phyloP scores from a whole-genome alignment of 352 stramenopile genomes.

The Phytophthora boehmeriae region DNA sequence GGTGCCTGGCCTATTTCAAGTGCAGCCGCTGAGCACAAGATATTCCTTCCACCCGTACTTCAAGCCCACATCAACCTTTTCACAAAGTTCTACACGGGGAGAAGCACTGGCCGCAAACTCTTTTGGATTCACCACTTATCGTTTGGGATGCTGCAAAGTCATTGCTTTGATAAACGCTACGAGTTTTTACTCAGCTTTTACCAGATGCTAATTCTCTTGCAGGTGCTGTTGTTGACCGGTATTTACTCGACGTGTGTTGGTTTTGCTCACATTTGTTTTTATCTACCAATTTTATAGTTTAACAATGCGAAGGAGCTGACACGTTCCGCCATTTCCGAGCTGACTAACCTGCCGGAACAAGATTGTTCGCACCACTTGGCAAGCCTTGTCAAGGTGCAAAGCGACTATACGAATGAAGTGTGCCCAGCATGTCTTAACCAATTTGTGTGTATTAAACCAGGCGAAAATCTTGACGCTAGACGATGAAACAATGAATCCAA shows the following conservation, averaged over 20 bases:
- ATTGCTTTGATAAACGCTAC: conserved; percentile 78
- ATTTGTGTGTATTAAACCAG: conserved; percentile 22
- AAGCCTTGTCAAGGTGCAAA: conserved; percentile 73
- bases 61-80: conserved; percentile 74
- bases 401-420: conserved; percentile 1
- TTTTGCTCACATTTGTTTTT: not conserved
- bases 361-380: conserved; percentile 71
- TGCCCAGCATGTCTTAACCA: not conserved
- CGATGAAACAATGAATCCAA: conserved; percentile 30
- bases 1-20: conserved; percentile 85
- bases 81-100: conserved; percentile 81
- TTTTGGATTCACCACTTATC: conserved; percentile 83
- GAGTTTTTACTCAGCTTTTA: conserved; percentile 87
- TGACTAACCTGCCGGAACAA: conserved; percentile 63
- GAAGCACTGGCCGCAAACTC: conserved; percentile 79
- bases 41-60: conserved; percentile 62
- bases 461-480: conserved; percentile 44
- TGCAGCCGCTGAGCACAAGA: conserved; percentile 49
- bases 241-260: not conserved
- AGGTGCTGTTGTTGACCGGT: conserved; percentile 39
- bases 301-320: conserved; percentile 56
- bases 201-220: conserved; percentile 80
- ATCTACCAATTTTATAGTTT: conserved; percentile 46
- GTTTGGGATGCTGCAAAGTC: conserved; percentile 70
- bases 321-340: conserved; percentile 39